phyloP scores from a whole-genome alignment of 1,284 basidiomycete genomes.

The Trichosporon inkin region DNA sequence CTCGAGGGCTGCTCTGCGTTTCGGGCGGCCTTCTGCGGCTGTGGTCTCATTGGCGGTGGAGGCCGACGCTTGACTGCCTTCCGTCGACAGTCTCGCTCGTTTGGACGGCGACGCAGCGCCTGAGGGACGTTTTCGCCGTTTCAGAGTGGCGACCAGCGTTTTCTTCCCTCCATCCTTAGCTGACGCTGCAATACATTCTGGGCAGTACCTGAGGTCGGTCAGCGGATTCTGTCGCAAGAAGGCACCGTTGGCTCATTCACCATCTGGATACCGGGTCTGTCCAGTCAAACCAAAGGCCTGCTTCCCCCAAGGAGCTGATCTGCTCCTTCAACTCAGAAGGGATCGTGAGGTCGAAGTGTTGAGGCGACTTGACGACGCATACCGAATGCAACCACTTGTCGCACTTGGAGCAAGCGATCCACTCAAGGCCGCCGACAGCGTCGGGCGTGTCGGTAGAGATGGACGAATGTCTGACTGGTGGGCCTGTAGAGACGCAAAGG shows the following conservation, averaged over 20 bases:
- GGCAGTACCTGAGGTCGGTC: slow-evolving; percentile 36
- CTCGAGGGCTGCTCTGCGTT: slow-evolving; percentile 42
- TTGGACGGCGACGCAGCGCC: slow-evolving; percentile 7
- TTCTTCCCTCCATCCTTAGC: slow-evolving; percentile 3
- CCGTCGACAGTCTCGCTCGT: slow-evolving; percentile 7
- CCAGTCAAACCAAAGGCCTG: slow-evolving; percentile 40
- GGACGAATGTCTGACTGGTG: slow-evolving; percentile 11
- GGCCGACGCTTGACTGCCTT: slow-evolving; percentile 4
- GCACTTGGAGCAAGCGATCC: slow-evolving; percentile 48
- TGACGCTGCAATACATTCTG: not conserved
- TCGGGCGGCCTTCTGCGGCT: slow-evolving; percentile 31
- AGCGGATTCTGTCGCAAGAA: not conserved
- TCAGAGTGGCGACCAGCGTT: slow-evolving; percentile 33
- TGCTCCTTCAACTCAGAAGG: slow-evolving; percentile 30
- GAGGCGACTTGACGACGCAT: slow-evolving; percentile 31
- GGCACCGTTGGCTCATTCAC: slow-evolving; percentile 29
- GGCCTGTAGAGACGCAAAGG: slow-evolving; percentile 24
- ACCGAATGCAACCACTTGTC: slow-evolving; percentile 44
- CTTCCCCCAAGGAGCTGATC: slow-evolving; percentile 22
- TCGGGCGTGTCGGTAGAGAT: not conserved
- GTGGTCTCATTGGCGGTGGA: slow-evolving; percentile 13
- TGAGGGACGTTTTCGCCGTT: slow-evolving; percentile 17
- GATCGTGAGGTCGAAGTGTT: slow-evolving; percentile 21
- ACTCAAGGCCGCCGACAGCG: slow-evolving; percentile 27
- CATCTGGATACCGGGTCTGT: slow-evolving; percentile 39